Conservation (phyloP, 345 rosid genomes). For the Syzygium grande region DNA sequence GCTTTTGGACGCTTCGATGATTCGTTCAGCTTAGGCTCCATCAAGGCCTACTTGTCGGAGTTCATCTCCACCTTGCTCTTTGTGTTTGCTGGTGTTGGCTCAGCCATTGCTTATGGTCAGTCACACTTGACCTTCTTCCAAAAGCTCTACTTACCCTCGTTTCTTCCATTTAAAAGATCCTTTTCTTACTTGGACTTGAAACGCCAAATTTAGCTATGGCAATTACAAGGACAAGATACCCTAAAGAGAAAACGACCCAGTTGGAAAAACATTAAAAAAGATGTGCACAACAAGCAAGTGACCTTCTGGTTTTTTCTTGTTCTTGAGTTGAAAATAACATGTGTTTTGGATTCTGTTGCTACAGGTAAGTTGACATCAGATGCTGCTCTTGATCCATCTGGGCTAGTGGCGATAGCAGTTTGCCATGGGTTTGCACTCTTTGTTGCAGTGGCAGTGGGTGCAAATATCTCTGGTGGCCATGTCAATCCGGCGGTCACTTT, state of each 20-base stretch:
- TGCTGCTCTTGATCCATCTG: slow-evolving; percentile 83
- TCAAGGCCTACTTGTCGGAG: slow-evolving; percentile 85
- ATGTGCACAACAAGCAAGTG: not conserved
- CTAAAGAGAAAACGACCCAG: not conserved
- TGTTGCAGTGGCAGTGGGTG: slow-evolving; percentile 79
- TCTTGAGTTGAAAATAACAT: not conserved
- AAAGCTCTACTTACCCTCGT: not conserved
- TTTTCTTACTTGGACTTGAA: not conserved
- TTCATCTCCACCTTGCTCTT: slow-evolving; percentile 92
- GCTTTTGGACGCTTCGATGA: slow-evolving; percentile 85
- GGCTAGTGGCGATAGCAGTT: slow-evolving; percentile 75
- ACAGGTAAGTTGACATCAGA: slow-evolving; percentile 67
- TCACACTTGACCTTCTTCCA: not conserved
- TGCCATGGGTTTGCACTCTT: slow-evolving; percentile 92
- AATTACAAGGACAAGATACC: not conserved
- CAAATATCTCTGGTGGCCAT: slow-evolving; percentile 95
- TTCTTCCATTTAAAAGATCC: not conserved
- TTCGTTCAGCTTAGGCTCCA: slow-evolving; percentile 69
- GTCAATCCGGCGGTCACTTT: slow-evolving; percentile 95
- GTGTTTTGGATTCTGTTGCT: not conserved
- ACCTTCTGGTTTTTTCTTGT: not conserved
- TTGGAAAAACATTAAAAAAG: not conserved
- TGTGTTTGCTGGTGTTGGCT: slow-evolving; percentile 93
- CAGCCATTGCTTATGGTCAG: slow-evolving; percentile 82
- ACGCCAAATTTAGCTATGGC: not conserved